A percentile compares a stretch with the other conserved stretches of the same genome.
phyloP scores from a whole-genome alignment of 441 rosid genomes.

The Cnidoscolus chayamansa region DNA sequence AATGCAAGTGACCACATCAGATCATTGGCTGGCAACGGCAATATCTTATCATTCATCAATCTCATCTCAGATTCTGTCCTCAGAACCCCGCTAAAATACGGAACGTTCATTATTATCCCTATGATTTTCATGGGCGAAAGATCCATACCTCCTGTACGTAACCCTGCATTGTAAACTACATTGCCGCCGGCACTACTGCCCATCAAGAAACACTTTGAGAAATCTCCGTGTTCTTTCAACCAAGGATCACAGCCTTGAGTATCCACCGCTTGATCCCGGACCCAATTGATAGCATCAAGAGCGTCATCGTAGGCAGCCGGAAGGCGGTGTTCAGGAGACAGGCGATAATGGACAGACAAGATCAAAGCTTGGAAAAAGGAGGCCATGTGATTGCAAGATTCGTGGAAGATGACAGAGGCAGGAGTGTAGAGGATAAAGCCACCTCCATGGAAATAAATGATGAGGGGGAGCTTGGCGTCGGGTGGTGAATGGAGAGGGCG shows the following conservation, averaged over 20 bases:
- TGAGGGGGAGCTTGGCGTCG: conserved; percentile 48
- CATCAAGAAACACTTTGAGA: conserved; percentile 50
- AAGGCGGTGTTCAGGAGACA: conserved; percentile 80
- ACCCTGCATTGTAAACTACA: conserved; percentile 57
- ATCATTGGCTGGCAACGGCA: conserved; percentile 52
- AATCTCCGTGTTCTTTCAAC: conserved; percentile 55
- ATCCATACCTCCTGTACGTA: conserved; percentile 42
- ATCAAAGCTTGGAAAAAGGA: conserved; percentile 43
- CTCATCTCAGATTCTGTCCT: conserved; percentile 62
- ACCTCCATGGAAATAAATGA: conserved; percentile 75
- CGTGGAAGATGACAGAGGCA: conserved; percentile 46
- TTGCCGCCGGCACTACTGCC: conserved; percentile 81
- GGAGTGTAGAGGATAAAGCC: conserved; percentile 64
- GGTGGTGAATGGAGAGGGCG: conserved; percentile 42
- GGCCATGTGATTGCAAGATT: conserved; percentile 48
- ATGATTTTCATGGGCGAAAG: conserved; percentile 49
- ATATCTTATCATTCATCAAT: conserved; percentile 40
- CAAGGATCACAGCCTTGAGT: conserved; percentile 44
- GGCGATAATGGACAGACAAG: conserved; percentile 75
- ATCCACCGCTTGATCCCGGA: conserved; percentile 45
- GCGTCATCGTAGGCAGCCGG: conserved; percentile 87
- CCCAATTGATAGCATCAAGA: conserved; percentile 61
- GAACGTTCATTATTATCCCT: conserved; percentile 65
- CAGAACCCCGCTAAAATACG: conserved; percentile 62
- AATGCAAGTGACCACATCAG: conserved; percentile 67